Evolutionary conservation across 2,329 filamentous ascomycete genomes (phyloP), one percentile per base, ranked within the genome.

Genomic region (Neonectria punicea): DNA sequence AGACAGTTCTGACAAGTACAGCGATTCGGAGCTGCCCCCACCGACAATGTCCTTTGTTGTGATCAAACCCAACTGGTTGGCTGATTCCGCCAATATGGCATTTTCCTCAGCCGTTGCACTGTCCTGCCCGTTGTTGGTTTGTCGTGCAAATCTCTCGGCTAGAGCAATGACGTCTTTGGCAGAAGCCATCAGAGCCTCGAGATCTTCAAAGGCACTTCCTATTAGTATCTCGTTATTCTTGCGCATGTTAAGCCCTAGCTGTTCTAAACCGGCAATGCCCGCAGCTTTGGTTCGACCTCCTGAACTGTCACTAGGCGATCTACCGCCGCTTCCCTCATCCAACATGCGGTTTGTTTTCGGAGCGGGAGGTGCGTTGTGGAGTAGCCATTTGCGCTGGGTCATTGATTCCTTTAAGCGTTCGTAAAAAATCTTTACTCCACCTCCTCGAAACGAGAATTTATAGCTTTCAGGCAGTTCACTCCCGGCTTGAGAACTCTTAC

Each of bases 171-270:
- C 93, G 76, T 99, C 93, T 77, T 98, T 98, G 5, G 96, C 96
- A 4, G 95, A 98, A 3, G 94, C 93, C 95, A 98, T 99, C 41
- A 99, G 85, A 4, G 96, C 94, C 77, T 98, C 95, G 0, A 99
- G 87, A 75, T 99, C 96, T 77, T 98, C 95, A 74, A 99, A 99
- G 0, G 96, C 94, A 69, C 89, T 94, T 28, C 95, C 95, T 69
- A 99, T 97, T 54, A 98, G 90, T 10, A 93, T 81, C 78, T 98
- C 94, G 73, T 98, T 98, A 78, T 97, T 97, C 81, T 93, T 95
- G 62, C 93, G 91, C 75, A 94, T 88, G 72, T 94, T 93, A 6
- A 95, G 81, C 0, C 93, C 93, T 67, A 94, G 89, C 73, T 93
- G 91, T 78, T 99, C 96, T 2, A 99, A 85, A 0, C 94, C 95